phyloP scores from a whole-genome alignment of 495 filamentous ascomycete genomes.

The Podospora didyma region DNA sequence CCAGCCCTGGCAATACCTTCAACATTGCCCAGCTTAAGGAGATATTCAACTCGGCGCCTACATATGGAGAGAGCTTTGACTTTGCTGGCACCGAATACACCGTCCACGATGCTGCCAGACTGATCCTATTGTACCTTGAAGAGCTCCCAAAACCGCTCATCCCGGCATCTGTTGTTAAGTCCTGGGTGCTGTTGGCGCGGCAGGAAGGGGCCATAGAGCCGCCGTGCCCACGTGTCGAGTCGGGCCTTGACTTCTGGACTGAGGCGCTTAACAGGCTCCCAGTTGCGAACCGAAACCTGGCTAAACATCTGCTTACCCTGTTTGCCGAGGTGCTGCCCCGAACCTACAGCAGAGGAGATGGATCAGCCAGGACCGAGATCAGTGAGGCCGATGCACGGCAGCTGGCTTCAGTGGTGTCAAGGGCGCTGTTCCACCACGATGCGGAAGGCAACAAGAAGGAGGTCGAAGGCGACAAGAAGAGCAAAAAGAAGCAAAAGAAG shows the following conservation, averaged over 20 bases:
- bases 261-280: constrained; percentile 30
- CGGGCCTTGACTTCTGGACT: constrained; percentile 29
- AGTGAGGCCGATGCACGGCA: constrained; percentile 21
- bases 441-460: constrained; percentile 6
- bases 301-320: constrained; percentile 22
- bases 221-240: constrained; percentile 19
- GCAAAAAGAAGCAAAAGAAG: background rate
- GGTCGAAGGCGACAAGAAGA: background rate
- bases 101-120: constrained; percentile 20
- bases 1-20: constrained; percentile 16
- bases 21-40: constrained; percentile 19
- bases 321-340: constrained; percentile 22
- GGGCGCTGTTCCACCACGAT: constrained; percentile 22
- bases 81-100: constrained; percentile 23
- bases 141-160: constrained; percentile 25
- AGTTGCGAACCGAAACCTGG: constrained; percentile 20
- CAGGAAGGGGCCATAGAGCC: constrained; percentile 27
- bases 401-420: constrained; percentile 20
- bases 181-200: constrained; percentile 25
- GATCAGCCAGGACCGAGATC: background rate
- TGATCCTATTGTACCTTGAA: constrained; percentile 24
- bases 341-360: background rate
- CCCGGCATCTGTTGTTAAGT: constrained; percentile 16
- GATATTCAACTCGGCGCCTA: constrained; percentile 17
- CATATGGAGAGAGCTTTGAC: constrained; percentile 22